These are phyloP conservation scores for Cladosporium sp. DNA, from an alignment of 2,329 filamentous ascomycete genomes.

Conservation along the genomic window DNA sequence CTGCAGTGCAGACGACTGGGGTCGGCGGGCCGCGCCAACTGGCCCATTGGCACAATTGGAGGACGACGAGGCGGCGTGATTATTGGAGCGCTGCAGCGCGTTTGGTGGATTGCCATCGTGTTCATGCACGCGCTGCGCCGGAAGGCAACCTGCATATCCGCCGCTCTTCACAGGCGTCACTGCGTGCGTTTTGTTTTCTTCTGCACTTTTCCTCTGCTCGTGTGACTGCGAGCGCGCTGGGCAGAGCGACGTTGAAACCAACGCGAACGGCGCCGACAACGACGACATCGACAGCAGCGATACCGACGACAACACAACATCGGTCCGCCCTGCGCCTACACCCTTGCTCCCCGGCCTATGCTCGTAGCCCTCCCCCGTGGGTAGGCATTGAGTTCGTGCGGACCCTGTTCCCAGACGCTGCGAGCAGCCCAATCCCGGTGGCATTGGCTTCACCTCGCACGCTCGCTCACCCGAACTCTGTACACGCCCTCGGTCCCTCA, in stretches of 20 bases:
- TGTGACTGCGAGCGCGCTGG: neutral
- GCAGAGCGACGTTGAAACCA: neutral
- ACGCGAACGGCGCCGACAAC: neutral
- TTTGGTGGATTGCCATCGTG: neutral
- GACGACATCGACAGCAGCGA: neutral
- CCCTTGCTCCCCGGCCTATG: neutral
- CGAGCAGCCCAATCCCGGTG: slow-evolving; percentile 1
- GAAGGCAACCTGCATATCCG: neutral
- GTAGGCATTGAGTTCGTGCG: neutral
- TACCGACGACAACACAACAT: neutral
- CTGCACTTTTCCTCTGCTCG: neutral
- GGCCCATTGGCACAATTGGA: slow-evolving; percentile 6
- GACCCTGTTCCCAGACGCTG: neutral
- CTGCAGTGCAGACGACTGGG: neutral
- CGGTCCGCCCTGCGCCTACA: neutral
- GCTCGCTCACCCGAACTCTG: slow-evolving; percentile 1
- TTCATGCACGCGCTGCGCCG: neutral
- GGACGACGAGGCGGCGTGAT: neutral
- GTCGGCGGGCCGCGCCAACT: slow-evolving; percentile 2
- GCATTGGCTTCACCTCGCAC: neutral
- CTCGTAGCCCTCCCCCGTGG: neutral
- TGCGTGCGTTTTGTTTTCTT: neutral
- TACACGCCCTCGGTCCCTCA: neutral
- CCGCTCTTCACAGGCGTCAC: slow-evolving; percentile 4
- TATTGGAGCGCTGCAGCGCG: neutral